Conservation (phyloP, 352 stramenopile species). For the Phytopythium sindhum region DNA sequence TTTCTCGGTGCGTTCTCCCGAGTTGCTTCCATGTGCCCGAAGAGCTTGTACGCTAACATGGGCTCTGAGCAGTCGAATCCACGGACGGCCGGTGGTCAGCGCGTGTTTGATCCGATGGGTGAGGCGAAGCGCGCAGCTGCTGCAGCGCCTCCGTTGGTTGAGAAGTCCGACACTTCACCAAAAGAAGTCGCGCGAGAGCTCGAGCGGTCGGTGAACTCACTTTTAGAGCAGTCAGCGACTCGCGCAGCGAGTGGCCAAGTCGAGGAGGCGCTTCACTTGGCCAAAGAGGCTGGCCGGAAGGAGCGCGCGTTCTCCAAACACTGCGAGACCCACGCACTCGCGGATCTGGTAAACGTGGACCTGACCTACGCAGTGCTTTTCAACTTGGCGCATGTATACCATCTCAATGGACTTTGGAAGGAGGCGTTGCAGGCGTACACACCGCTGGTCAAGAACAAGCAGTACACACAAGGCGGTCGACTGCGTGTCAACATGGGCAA, state of each 20-base stretch:
- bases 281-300: slow-evolving; percentile 85
- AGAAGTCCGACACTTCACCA: slow-evolving; percentile 91
- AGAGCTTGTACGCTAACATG: background rate
- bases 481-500: slow-evolving; percentile 98
- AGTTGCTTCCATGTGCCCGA: background rate
- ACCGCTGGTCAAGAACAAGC: slow-evolving; percentile 95
- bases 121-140: slow-evolving; percentile 77
- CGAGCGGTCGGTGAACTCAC: slow-evolving; percentile 88
- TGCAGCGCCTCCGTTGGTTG: slow-evolving; percentile 67
- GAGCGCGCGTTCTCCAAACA: slow-evolving; percentile 91
- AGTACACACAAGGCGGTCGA: slow-evolving; percentile 88
- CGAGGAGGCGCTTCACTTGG: slow-evolving; percentile 85
- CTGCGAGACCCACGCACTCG: slow-evolving; percentile 85
- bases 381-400: slow-evolving; percentile 92
- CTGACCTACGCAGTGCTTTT: slow-evolving; percentile 95
- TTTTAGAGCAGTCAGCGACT: slow-evolving; percentile 91
- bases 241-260: slow-evolving; percentile 69
- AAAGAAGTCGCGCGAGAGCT: slow-evolving; percentile 91
- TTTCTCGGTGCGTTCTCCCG: slow-evolving; percentile 63
- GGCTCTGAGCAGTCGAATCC: slow-evolving; percentile 64
- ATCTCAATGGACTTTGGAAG: slow-evolving; percentile 92
- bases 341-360: slow-evolving; percentile 91
- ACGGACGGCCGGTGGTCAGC: slow-evolving; percentile 58
- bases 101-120: slow-evolving; percentile 90
- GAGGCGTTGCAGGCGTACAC: slow-evolving; percentile 95